phyloP scores from a whole-genome alignment of 2,329 filamentous ascomycete genomes.

The Diaporthe australafricana region DNA sequence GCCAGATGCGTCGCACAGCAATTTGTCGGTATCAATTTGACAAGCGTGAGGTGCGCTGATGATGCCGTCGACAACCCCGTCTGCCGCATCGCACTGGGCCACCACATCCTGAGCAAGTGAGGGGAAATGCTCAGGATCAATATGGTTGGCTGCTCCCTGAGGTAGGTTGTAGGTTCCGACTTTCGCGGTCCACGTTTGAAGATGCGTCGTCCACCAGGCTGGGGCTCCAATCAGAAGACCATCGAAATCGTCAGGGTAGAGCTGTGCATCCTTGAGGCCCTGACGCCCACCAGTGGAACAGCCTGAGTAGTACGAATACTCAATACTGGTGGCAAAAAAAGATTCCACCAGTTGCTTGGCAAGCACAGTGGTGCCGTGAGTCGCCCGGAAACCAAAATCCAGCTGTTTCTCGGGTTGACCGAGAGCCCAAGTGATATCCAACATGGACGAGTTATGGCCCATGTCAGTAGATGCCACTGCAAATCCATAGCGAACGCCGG shows the following conservation, averaged over 20 bases:
- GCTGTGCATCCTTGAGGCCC: conserved; percentile 64
- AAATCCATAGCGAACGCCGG: conserved; percentile 49
- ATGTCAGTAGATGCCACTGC: conserved; percentile 55
- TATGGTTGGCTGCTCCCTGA: conserved; percentile 50
- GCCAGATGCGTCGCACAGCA: too few species aligned
- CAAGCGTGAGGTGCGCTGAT: conserved; percentile 37
- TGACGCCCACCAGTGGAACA: conserved; percentile 71
- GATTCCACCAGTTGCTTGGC: conserved; percentile 59
- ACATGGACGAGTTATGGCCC: conserved; percentile 47
- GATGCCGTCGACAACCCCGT: conserved; percentile 37
- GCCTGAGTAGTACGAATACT: conserved; percentile 70
- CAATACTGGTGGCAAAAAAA: conserved; percentile 59
- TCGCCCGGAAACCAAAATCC: conserved; percentile 50
- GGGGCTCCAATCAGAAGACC: conserved; percentile 63
- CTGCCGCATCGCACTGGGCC: conserved; percentile 39
- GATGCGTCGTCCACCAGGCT: conserved; percentile 51
- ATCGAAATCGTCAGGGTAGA: conserved; percentile 67
- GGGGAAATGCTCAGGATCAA: conserved; percentile 53
- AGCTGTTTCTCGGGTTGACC: conserved; percentile 38
- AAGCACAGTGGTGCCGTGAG: conserved; percentile 60
- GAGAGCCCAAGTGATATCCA: conserved; percentile 50
- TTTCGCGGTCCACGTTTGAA: conserved; percentile 52
- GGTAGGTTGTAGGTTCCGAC: conserved; percentile 59
- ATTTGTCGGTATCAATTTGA: too few species aligned
- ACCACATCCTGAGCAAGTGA: conserved; percentile 52